These are phyloP conservation scores for Misopates orontium DNA, from an alignment of 257 asterid species.

Conservation along the genomic window DNA sequence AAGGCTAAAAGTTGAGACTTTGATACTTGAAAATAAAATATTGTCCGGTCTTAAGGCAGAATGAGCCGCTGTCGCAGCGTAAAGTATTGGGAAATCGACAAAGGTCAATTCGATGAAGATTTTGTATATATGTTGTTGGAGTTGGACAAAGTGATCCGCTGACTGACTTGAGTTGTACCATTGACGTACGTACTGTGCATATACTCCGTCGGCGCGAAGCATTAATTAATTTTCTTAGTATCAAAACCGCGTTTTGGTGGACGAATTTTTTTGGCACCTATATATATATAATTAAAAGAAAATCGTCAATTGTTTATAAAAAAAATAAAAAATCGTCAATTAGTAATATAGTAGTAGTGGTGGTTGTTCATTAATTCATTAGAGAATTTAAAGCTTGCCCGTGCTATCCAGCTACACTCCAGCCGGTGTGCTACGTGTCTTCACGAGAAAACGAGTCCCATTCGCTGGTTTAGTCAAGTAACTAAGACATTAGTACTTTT, in stretches of 20 bases:
- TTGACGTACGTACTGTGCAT: not conserved
- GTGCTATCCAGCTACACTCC: slow-evolving; percentile 22
- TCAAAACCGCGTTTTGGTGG: slow-evolving; percentile 21
- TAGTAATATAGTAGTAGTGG: no score
- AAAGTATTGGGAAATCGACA: slow-evolving; percentile 7
- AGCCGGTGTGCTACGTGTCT: not conserved
- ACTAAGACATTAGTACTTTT: no score
- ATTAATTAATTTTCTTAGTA: not conserved
- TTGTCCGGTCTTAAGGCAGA: no score
- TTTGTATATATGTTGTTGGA: not conserved
- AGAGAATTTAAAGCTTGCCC: not conserved
- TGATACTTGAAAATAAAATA: no score
- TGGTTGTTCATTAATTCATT: not conserved
- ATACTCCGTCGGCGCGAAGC: slow-evolving; percentile 7
- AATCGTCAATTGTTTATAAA: no score
- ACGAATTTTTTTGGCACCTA: not conserved
- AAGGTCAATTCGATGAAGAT: slow-evolving; percentile 3
- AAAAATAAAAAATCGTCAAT: no score
- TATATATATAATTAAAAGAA: no score
- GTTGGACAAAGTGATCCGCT: not conserved
- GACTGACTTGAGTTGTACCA: slow-evolving; percentile 4
- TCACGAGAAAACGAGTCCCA: no score
- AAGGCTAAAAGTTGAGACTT: no score
- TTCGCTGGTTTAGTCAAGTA: no score
- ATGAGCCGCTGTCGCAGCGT: not conserved